A percentile compares a stretch with the other conserved stretches of the same genome.
Conservation (phyloP, 192 early-diverging fungal genomes). For the Coemansia sp. region DNA sequence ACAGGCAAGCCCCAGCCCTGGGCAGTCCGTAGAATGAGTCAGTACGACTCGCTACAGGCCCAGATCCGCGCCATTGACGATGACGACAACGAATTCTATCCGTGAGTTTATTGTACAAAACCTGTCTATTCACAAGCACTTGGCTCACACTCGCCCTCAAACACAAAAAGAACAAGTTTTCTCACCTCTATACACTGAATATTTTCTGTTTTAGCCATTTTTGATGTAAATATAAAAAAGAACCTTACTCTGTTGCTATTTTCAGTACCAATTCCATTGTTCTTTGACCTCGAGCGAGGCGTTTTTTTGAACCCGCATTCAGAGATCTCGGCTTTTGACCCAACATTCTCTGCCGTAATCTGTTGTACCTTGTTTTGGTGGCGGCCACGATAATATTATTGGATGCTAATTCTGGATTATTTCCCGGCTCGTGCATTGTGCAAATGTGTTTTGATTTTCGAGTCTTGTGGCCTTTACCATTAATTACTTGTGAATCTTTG, state of each 20-base stretch:
- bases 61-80: constrained; percentile 50
- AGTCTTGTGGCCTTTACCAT: background rate
- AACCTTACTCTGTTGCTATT: constrained; percentile 1
- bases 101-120: constrained; percentile 6
- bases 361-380: background rate
- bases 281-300: no score
- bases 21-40: constrained; percentile 31
- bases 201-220: constrained; percentile 3
- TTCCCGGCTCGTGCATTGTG: background rate
- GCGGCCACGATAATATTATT: background rate
- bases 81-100: constrained; percentile 50
- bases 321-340: background rate
- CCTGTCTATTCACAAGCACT: background rate
- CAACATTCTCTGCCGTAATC: background rate
- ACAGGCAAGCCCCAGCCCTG: constrained; percentile 41
- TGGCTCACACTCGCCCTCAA: background rate
- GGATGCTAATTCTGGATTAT: background rate
- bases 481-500: background rate
- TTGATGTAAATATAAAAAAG: constrained; percentile 8
- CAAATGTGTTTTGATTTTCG: background rate
- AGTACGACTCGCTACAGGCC: constrained; percentile 36
- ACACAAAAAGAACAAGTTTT: background rate
- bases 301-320: no score
- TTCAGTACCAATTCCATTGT: background rate
- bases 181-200: background rate